phyloP scores from a whole-genome alignment of 148 eudicot species.

The Cornus kousa region DNA sequence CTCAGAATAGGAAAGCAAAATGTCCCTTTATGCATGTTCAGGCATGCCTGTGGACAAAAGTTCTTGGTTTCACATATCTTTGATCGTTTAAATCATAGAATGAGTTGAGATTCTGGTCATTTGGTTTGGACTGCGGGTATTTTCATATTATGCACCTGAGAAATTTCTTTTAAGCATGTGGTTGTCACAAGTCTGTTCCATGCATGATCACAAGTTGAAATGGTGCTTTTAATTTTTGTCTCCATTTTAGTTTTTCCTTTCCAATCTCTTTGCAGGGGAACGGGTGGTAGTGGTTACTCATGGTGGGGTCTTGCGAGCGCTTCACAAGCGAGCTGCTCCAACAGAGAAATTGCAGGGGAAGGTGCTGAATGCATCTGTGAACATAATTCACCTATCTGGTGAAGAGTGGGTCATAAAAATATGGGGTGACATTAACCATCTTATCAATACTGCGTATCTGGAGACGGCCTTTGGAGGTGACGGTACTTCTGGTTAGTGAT shows the following conservation, averaged over 20 bases:
- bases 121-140: too few relatives aligned
- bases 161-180: not conserved
- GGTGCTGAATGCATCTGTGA: slow-evolving; percentile 46
- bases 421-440: slow-evolving; percentile 57
- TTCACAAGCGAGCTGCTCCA: slow-evolving; percentile 42
- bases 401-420: slow-evolving; percentile 49
- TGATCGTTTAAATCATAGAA: too few relatives aligned
- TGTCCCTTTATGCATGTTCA: too few relatives aligned
- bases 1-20: too few relatives aligned
- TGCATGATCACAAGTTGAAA: not conserved
- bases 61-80: too few relatives aligned
- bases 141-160: not conserved
- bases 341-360: slow-evolving; percentile 31
- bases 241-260: not conserved
- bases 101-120: too few relatives aligned
- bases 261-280: slow-evolving; percentile 34
- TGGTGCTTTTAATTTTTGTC: not conserved
- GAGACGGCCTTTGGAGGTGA: slow-evolving; percentile 53
- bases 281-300: slow-evolving; percentile 53
- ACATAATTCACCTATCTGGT: slow-evolving; percentile 35
- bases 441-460: slow-evolving; percentile 30
- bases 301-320: slow-evolving; percentile 55
- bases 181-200: not conserved
- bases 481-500: slow-evolving; percentile 33
- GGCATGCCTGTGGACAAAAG: too few relatives aligned